Conservation (phyloP, 305 asterid species). For the Fraxinus albicans region DNA sequence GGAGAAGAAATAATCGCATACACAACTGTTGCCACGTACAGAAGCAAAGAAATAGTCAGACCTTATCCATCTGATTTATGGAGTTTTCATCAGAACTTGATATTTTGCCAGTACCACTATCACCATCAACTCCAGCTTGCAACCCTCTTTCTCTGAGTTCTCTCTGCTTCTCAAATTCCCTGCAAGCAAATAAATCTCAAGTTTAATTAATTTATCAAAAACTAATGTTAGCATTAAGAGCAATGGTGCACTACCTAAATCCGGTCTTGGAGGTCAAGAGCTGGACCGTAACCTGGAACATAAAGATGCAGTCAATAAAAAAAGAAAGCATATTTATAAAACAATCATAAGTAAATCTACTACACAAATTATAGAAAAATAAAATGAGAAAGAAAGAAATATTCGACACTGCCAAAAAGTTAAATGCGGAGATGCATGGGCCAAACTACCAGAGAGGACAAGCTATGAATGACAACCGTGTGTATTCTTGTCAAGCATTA, state of each 20-base stretch:
- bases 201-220: neutral
- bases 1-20: neutral
- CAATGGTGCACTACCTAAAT: conserved; percentile 64
- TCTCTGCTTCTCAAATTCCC: conserved; percentile 99
- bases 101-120: conserved; percentile 45
- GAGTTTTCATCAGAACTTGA: conserved; percentile 44
- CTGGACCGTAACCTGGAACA: conserved; percentile 85
- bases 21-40: neutral
- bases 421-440: neutral
- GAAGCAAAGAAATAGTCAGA: conserved; percentile 26
- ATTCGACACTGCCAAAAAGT: neutral
- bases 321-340: conserved; percentile 11
- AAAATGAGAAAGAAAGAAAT: neutral
- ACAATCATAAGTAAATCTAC: neutral
- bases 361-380: conserved; percentile 6
- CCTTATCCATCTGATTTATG: conserved; percentile 54
- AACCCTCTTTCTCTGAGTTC: conserved; percentile 86
- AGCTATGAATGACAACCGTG: conserved; percentile 11
- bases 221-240: conserved; percentile 21
- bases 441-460: neutral
- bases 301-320: conserved; percentile 35
- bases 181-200: conserved; percentile 31
- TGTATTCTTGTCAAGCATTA: neutral
- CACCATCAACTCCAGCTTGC: conserved; percentile 59
- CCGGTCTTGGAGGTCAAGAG: conserved; percentile 98